Evolutionary conservation across 139 green algal genomes (phyloP).

Genomic region (Micractinium sp.): DNA sequence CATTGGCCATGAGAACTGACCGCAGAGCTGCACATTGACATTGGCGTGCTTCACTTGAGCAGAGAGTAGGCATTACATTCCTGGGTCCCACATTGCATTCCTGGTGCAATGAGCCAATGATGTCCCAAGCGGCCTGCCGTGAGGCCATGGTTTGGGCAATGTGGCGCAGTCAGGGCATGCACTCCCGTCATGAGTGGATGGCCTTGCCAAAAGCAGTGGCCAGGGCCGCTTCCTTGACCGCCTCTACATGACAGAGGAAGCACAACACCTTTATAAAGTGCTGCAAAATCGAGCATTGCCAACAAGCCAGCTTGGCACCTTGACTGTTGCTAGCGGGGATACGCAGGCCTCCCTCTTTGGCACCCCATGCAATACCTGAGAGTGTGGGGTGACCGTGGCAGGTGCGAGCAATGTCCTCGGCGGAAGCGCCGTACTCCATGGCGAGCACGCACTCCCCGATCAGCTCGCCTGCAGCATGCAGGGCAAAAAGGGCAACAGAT

Average conservation of each 20-base stretch:
- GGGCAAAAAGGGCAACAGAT: neutral
- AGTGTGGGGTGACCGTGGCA: slow-evolving; percentile 99
- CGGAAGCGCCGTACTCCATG: slow-evolving; percentile 93
- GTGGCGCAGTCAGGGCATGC: too few relatives aligned
- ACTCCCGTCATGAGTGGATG: slow-evolving; percentile 1
- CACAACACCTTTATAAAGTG: neutral
- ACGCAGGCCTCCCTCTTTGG: too few relatives aligned
- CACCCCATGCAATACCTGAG: neutral
- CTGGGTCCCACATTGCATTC: too few relatives aligned
- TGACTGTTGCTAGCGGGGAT: neutral
- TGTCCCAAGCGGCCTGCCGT: too few relatives aligned
- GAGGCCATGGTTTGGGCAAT: too few relatives aligned
- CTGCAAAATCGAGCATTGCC: neutral
- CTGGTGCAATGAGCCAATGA: too few relatives aligned
- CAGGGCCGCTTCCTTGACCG: slow-evolving; percentile 24
- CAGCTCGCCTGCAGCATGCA: slow-evolving; percentile 87
- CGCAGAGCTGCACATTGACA: too few relatives aligned
- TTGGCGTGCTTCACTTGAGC: too few relatives aligned
- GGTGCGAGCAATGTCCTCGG: slow-evolving; percentile 94
- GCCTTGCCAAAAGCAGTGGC: slow-evolving; percentile 14
- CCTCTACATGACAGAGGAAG: neutral
- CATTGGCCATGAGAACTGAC: too few relatives aligned
- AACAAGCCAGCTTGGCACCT: neutral
- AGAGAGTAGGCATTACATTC: too few relatives aligned
- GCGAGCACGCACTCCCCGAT: slow-evolving; percentile 88